phyloP scores from a whole-genome alignment of 768 basidiomycete genomes.

The Pulveroboletus frians region DNA sequence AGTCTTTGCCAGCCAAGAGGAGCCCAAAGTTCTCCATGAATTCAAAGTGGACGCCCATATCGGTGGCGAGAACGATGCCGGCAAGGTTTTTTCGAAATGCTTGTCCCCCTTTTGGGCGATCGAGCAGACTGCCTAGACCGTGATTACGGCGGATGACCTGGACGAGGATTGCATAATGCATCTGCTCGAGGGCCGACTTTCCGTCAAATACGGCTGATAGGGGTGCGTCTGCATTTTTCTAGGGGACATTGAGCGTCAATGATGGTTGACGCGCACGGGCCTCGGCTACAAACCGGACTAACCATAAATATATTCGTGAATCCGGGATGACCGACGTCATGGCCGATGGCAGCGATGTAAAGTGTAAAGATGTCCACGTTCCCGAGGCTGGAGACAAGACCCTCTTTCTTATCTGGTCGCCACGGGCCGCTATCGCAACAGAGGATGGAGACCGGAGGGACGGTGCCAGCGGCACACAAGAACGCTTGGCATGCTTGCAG shows the following conservation, averaged over 20 bases:
- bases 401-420: constrained; percentile 36
- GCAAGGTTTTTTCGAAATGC: constrained; percentile 71
- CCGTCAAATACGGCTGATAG: constrained; percentile 85
- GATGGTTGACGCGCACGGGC: not conserved
- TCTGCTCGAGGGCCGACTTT: constrained; percentile 84
- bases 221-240: constrained; percentile 94
- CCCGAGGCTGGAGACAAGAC: constrained; percentile 39
- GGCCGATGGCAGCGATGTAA: constrained; percentile 90
- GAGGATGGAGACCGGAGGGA: constrained; percentile 69
- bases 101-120: constrained; percentile 43
- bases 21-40: constrained; percentile 70
- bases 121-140: constrained; percentile 65
- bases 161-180: constrained; percentile 82
- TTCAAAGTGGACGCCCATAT: constrained; percentile 85
- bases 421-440: constrained; percentile 35
- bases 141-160: constrained; percentile 69
- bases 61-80: constrained; percentile 84
- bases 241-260: constrained; percentile 4
- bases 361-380: constrained; percentile 79
- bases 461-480: constrained; percentile 70
- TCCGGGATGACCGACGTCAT: constrained; percentile 97
- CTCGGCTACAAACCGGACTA: constrained; percentile 25
- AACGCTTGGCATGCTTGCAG: constrained; percentile 90
- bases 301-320: constrained; percentile 94
- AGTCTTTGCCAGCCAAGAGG: constrained; percentile 39